Base-by-base conservation (phyloP, 345 rosid genomes). In the Rhodamnia argentea region DNA sequence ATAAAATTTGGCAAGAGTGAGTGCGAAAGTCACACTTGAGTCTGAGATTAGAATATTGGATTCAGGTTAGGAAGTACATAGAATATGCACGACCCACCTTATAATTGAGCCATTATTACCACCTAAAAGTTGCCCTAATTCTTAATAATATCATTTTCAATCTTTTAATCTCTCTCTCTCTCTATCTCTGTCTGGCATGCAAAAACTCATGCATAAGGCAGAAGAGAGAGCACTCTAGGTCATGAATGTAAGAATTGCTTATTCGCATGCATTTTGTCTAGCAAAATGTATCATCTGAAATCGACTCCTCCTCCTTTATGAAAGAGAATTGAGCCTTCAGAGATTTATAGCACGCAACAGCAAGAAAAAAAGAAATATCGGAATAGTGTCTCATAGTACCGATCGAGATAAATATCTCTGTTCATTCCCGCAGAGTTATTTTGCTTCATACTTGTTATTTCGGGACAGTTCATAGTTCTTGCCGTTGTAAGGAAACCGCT, bases 51-150 rank as follows among this genome's bases (percentile, higher is more conserved):
- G 74, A 81, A 85, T 51, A 85, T 76, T 54, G 40, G 86, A 54
- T 18, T 50, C 24, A 60, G 81, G 86, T 40, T 51, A 55, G 58
- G 29, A 32, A 83, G 84, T 53, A 50, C 84, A 22, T 42, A 52
- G 27, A 60, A 26, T 78, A 76, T 85, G 62, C 60, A 75, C 86
- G 83, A 70, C 55, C 26, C 29, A 54, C 44, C 83, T 13, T 62
- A 86, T 86, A 86, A 83, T 86, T 83, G 87, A 86, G 51, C 83
- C 85, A 86, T 86, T 82, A 86, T 83, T 86, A 83, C 56, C 20
- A 83, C 87, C 60, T 59, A 83, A 86, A 86, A 86, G 87, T 83
- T 82, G 83, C 37, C 59, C 26, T 86, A 1, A 58, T 82, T 42
- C 37, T 44, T 59, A 70, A 70, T 37, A 37, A 70, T 70, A 70